phyloP scores from a whole-genome alignment of 805 yeast genomes.

The Wickerhamia fluorescens region DNA sequence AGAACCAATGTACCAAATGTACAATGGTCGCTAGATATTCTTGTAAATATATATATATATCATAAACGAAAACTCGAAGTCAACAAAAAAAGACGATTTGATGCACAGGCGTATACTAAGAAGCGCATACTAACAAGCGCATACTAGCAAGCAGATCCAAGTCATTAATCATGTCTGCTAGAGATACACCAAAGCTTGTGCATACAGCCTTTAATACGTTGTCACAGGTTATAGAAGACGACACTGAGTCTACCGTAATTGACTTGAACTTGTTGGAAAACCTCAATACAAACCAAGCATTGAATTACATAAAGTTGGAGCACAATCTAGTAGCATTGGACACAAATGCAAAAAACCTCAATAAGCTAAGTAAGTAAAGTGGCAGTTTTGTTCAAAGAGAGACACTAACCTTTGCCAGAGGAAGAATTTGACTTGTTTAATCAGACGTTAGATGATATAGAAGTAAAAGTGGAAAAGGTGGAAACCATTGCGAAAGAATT shows the following conservation, averaged over 20 bases:
- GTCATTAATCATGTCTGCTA: conserved; percentile 17
- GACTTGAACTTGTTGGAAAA: conserved; percentile 46
- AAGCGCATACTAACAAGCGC: not conserved
- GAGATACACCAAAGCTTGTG: conserved; percentile 21
- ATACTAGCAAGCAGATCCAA: not conserved
- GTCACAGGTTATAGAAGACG: conserved; percentile 30
- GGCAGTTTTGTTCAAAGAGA: no score
- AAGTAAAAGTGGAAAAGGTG: conserved; percentile 30
- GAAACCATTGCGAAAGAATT: conserved; percentile 47
- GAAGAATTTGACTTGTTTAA: no score
- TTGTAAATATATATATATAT: not conserved
- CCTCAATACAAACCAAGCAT: conserved; percentile 50
- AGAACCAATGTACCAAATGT: conserved; percentile 47
- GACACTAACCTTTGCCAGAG: no score
- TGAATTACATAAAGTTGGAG: conserved; percentile 42
- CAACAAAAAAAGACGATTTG: not conserved
- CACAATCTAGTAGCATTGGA: conserved; percentile 38
- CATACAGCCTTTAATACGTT: conserved; percentile 23
- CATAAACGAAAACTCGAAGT: not conserved
- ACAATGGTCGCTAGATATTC: conserved; percentile 47
- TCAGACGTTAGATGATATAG: conserved; percentile 19
- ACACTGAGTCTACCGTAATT: conserved; percentile 34
- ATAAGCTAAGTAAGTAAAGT: conserved; percentile 17
- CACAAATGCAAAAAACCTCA: conserved; percentile 27
- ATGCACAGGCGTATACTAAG: not conserved